phyloP scores from a whole-genome alignment of 805 yeast genomes.

The Tetrapisispora namnaoensis region DNA sequence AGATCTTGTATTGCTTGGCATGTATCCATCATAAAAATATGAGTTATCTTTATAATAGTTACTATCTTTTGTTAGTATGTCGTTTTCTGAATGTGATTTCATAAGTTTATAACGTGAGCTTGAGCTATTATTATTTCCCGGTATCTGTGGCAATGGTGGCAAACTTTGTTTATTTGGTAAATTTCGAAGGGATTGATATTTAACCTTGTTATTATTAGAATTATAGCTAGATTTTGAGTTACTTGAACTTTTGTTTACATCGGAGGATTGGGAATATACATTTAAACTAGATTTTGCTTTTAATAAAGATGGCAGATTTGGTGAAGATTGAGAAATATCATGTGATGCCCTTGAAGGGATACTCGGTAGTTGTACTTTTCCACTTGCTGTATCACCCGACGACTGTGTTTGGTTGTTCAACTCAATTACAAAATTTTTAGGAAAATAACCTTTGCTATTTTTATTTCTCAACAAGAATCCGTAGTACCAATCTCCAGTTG shows the following conservation, averaged over 20 bases:
- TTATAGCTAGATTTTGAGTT: neutral
- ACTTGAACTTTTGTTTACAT: neutral
- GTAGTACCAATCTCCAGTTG: constrained; percentile 90
- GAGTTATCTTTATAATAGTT: constrained; percentile 11
- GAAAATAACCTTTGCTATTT: constrained; percentile 69
- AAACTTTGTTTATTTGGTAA: constrained; percentile 2
- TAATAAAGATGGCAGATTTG: neutral
- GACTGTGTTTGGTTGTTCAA: neutral
- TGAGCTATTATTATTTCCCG: constrained; percentile 2
- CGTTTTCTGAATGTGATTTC: constrained; percentile 24
- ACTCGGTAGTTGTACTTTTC: constrained; percentile 6
- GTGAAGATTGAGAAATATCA: neutral
- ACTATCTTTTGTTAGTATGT: constrained; percentile 10
- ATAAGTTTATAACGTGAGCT: constrained; percentile 1
- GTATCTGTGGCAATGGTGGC: constrained; percentile 24
- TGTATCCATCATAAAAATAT: constrained; percentile 11
- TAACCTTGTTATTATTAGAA: neutral
- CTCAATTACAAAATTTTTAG: constrained; percentile 72
- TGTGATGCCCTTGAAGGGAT: constrained; percentile 9
- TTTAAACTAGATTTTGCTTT: neutral
- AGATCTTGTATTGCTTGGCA: constrained; percentile 6
- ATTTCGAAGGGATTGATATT: constrained; percentile 1
- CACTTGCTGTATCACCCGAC: neutral
- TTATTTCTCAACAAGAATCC: constrained; percentile 75
- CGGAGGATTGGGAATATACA: neutral